Conservation (phyloP, 345 rosid species). For the Citrus hindsii region DNA sequence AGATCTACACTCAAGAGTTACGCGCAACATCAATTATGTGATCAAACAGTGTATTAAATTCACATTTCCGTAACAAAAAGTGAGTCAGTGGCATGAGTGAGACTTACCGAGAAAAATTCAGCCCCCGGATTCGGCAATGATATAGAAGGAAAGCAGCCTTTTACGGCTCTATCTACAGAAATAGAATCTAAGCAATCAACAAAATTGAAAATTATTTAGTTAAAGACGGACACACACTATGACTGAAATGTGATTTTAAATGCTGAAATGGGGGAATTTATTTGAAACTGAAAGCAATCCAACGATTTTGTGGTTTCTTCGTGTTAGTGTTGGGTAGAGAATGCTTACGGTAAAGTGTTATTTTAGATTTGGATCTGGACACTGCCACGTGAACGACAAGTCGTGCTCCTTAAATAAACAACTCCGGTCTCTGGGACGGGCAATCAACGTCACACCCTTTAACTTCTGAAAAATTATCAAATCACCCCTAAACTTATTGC, state of each 20-base stretch:
- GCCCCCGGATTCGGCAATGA: neutral
- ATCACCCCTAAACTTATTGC: too few species aligned
- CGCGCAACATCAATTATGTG: neutral
- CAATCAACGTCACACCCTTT: too few species aligned
- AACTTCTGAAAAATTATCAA: too few species aligned
- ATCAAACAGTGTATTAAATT: neutral
- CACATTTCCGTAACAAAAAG: neutral
- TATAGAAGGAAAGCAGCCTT: neutral
- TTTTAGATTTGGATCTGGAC: slow-evolving; percentile 9
- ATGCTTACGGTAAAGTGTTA: neutral
- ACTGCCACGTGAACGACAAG: too few species aligned
- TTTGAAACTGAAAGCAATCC: neutral
- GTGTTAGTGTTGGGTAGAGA: neutral
- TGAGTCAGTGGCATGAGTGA: neutral
- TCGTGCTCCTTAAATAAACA: too few species aligned
- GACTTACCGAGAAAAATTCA: neutral
- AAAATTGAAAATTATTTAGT: neutral
- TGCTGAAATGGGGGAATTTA: neutral
- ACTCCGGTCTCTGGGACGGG: too few species aligned
- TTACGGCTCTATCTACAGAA: neutral
- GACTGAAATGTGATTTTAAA: neutral
- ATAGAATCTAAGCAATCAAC: neutral
- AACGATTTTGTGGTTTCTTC: neutral
- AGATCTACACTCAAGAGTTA: slow-evolving; percentile 3
- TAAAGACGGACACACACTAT: too few species aligned